phyloP scores from a whole-genome alignment of 257 asterid species.

The Salvia hispanica region DNA sequence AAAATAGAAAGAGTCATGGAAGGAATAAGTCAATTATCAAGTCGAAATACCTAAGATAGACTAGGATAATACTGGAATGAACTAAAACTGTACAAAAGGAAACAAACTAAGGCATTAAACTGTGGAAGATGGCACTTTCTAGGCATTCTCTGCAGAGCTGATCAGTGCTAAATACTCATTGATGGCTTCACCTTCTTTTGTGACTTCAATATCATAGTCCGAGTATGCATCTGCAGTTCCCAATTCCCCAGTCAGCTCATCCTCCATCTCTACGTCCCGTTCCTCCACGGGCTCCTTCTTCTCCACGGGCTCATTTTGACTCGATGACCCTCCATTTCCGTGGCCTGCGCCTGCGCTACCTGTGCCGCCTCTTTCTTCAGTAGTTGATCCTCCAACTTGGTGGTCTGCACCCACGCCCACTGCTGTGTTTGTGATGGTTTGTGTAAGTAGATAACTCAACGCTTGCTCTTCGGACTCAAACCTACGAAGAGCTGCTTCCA shows the following conservation, averaged over 20 bases:
- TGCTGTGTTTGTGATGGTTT: constrained; percentile 27
- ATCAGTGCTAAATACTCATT: constrained; percentile 68
- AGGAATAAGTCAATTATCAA: background rate
- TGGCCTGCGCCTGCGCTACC: background rate
- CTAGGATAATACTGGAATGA: background rate
- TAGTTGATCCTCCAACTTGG: constrained; percentile 27
- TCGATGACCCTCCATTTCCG: constrained; percentile 37
- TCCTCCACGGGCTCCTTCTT: background rate
- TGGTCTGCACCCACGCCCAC: constrained; percentile 24
- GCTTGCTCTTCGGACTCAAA: constrained; percentile 59
- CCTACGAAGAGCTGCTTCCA: constrained; percentile 50
- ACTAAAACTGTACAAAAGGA: constrained; percentile 15
- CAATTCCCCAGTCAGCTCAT: constrained; percentile 66
- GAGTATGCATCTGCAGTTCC: constrained; percentile 68
- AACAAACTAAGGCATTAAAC: background rate
- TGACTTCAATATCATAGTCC: constrained; percentile 78
- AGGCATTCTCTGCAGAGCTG: constrained; percentile 34
- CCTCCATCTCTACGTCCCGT: constrained; percentile 84
- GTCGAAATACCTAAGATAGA: background rate
- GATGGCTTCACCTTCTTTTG: constrained; percentile 90
- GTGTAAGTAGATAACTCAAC: constrained; percentile 48
- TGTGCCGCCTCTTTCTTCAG: constrained; percentile 26
- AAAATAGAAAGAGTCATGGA: too few species aligned
- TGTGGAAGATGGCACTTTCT: background rate
- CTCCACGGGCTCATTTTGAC: background rate